Evolutionary conservation across 306 rosid species (phyloP).

Genomic region (Cotoneaster glaucophyllus): DNA sequence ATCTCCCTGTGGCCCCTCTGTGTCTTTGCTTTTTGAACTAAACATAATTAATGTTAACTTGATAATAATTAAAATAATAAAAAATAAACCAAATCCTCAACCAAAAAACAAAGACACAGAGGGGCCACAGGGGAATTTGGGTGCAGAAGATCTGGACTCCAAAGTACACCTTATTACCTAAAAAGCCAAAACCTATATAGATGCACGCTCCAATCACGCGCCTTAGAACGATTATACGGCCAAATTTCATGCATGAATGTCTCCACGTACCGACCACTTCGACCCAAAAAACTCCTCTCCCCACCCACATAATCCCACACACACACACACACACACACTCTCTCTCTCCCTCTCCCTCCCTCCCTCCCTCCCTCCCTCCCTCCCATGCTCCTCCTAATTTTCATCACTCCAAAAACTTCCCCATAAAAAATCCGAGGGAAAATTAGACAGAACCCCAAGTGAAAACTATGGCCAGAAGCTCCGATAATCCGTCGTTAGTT

Average conservation of each 20-base stretch:
- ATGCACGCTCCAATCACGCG: constrained; percentile 8
- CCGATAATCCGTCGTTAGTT: constrained; percentile 25
- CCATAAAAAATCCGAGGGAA: background rate
- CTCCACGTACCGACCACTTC: constrained; percentile 6
- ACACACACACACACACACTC: background rate
- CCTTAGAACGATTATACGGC: constrained; percentile 48
- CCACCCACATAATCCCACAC: background rate
- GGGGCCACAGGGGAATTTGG: too few species aligned
- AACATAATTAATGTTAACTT: too few species aligned
- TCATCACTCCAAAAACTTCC: background rate
- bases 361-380: background rate
- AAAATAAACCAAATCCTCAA: too few species aligned
- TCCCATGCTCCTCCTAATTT: background rate
- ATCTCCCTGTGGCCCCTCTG: too few species aligned
- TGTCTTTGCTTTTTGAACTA: too few species aligned
- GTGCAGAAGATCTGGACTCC: too few species aligned
- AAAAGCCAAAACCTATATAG: background rate
- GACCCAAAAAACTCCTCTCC: background rate
- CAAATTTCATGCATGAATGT: constrained; percentile 56
- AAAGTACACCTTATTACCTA: background rate
- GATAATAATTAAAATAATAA: too few species aligned
- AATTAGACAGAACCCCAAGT: background rate
- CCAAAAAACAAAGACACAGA: too few species aligned
- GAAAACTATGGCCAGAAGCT: constrained; percentile 14
- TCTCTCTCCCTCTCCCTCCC: background rate